Base-by-base conservation (phyloP, 2,329 filamentous ascomycete species). In the Phoma herbarum region DNA sequence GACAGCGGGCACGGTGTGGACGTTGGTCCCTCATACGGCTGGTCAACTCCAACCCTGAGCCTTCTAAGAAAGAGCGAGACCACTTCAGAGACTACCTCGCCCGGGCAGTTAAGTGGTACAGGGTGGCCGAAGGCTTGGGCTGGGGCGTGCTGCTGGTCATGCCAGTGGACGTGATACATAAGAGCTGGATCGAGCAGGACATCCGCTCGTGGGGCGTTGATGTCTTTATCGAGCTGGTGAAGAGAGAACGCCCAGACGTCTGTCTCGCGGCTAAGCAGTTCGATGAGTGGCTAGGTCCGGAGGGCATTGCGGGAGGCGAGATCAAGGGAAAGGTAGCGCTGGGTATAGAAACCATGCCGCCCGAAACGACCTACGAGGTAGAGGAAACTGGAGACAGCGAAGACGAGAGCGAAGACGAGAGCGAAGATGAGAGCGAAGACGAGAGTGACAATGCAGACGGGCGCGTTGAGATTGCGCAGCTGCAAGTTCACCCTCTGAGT, bases 201-300 rank as follows among this genome's bases (percentile, higher is more conserved):
- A 45, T 45, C 43, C 43, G 25, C 43, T 29, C 43, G 14, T 45
- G 43, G 43, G 43, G 43, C 25, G 16, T 45, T 9, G 25, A 45
- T 16, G 25, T 45, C 43, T 45, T 45, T 25, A 45, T 45, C 22
- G 25, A 45, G 10, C 26, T 45, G 43, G 43, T 45, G 3, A 45
- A n/a, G 43, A 29, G 10, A 26, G 43, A 45, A n/a, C 43, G 43
- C 9, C 43, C 43, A 31, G 43, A 45, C 11, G 43, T 45, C 26
- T 45, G 43, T n/a, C 43, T 45, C 18, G 43, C 43, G 31, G 43
- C 43, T n/a, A 45, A 20, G 43, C 43, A 45, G 16, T 45, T 45
- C 8, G 43, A 45, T n/a, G n/a, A 31, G 10, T 45, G 43, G 43
- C 10, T 45, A 16, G 43, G 43, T 7, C 43, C 25, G 31, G 25